Conservation (phyloP, 2,329 filamentous ascomycete species). For the Cladorrhinum sp. region DNA sequence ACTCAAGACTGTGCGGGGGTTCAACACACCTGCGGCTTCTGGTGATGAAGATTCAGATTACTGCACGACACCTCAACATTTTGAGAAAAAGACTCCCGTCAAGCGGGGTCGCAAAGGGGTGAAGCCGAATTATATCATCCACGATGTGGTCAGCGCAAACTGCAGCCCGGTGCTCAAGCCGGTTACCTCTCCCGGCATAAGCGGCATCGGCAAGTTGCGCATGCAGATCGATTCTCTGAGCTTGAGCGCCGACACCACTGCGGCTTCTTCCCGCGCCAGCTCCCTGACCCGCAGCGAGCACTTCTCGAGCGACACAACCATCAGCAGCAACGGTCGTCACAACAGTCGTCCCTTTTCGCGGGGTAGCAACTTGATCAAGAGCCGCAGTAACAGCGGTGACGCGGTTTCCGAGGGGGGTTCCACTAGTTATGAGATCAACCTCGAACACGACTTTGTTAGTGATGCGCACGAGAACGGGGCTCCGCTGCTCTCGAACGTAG, state of each 20-base stretch:
- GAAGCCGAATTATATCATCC: slow-evolving; percentile 39
- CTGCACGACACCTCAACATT: slow-evolving; percentile 30
- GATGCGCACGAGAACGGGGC: slow-evolving; percentile 50
- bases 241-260: slow-evolving; percentile 58
- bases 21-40: slow-evolving; percentile 52
- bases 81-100: slow-evolving; percentile 17
- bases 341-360: slow-evolving; percentile 39
- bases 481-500: slow-evolving; percentile 37
- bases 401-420: slow-evolving; percentile 63
- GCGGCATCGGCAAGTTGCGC: slow-evolving; percentile 80
- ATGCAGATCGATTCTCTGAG: slow-evolving; percentile 76
- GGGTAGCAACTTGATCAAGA: slow-evolving; percentile 47
- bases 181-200: slow-evolving; percentile 52
- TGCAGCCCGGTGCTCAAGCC: slow-evolving; percentile 59
- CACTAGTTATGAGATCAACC: slow-evolving; percentile 79
- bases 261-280: slow-evolving; percentile 47
- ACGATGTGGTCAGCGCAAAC: slow-evolving; percentile 60
- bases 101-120: slow-evolving; percentile 15
- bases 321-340: slow-evolving; percentile 55
- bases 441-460: slow-evolving; percentile 83
- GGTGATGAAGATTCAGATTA: slow-evolving; percentile 58
- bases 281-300: slow-evolving; percentile 55
- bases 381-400: slow-evolving; percentile 58
- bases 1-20: slow-evolving; percentile 55
- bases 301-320: slow-evolving; percentile 46